Percentiles rank a stretch among this genome's conserved stretches.
Evolutionary conservation across 345 rosid genomes (phyloP).

Genomic region (Eucalyptus curtisii): DNA sequence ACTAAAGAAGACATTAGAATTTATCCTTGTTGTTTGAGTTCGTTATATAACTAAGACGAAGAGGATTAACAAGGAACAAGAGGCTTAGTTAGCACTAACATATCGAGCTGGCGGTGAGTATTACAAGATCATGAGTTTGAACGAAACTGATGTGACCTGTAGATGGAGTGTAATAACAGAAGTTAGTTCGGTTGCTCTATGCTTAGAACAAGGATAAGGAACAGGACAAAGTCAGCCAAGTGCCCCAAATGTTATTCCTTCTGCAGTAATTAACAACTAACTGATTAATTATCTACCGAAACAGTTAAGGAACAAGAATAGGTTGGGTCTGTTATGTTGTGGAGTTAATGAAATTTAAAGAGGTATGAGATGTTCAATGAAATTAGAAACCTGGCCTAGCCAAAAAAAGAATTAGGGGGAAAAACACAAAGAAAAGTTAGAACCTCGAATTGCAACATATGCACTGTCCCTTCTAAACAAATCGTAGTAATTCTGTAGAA

Average conservation of each 20-base stretch:
- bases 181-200: not conserved
- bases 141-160: not conserved
- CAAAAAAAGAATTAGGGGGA: not conserved
- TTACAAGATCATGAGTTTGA: not conserved
- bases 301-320: not conserved
- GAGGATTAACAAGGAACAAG: not conserved
- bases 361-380: not conserved
- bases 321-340: not conserved
- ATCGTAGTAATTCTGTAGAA: not conserved
- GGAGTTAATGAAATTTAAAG: not conserved
- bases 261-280: not conserved
- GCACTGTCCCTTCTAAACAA: not conserved
- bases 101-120: not conserved
- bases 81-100: not conserved
- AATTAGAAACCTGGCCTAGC: not conserved
- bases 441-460: not conserved
- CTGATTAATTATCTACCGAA: not conserved
- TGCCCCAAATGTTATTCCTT: not conserved
- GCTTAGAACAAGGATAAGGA: not conserved
- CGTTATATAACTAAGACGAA: not conserved
- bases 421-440: not conserved
- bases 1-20: not conserved
- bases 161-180: not conserved
- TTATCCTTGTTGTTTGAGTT: not conserved
- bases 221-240: not conserved